Evolutionary conservation across 768 basidiomycete species (phyloP).

Genomic region (Leccinum variicolor): DNA sequence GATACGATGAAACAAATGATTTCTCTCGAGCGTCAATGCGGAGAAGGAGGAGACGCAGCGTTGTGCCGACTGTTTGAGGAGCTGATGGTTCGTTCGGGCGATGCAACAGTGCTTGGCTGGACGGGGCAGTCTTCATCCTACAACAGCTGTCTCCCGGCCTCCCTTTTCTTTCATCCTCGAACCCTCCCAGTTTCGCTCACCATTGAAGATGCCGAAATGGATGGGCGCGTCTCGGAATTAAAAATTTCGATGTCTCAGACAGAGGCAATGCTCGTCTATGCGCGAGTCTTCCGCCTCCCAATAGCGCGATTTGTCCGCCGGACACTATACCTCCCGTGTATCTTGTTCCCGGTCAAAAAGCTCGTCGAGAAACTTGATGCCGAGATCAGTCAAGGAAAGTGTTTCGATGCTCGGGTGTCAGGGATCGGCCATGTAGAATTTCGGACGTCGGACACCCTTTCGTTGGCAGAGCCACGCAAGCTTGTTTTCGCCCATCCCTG

Average conservation of each 20-base stretch:
- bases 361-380: neutral
- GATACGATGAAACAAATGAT: neutral
- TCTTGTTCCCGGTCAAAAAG: neutral
- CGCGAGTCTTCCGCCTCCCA: neutral
- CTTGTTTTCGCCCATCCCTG: conserved; percentile 11
- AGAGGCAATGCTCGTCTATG: neutral
- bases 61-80: too few relatives aligned
- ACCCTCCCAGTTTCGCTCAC: neutral
- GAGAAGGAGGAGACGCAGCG: too few relatives aligned
- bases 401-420: conserved; percentile 1
- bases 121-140: conserved; percentile 5
- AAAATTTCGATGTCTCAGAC: neutral
- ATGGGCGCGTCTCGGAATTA: neutral
- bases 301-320: neutral
- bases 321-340: conserved; percentile 7
- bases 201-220: neutral
- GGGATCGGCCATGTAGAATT: conserved; percentile 4
- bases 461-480: too few relatives aligned
- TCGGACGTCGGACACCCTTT: neutral
- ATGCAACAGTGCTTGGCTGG: neutral
- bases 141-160: conserved; percentile 10
- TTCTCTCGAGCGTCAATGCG: too few relatives aligned
- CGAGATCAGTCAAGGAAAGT: neutral
- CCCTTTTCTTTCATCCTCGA: neutral
- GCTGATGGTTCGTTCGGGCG: too few relatives aligned